phyloP scores from a whole-genome alignment of 2,329 filamentous ascomycete species.

The Exophiala dermatitidis region DNA sequence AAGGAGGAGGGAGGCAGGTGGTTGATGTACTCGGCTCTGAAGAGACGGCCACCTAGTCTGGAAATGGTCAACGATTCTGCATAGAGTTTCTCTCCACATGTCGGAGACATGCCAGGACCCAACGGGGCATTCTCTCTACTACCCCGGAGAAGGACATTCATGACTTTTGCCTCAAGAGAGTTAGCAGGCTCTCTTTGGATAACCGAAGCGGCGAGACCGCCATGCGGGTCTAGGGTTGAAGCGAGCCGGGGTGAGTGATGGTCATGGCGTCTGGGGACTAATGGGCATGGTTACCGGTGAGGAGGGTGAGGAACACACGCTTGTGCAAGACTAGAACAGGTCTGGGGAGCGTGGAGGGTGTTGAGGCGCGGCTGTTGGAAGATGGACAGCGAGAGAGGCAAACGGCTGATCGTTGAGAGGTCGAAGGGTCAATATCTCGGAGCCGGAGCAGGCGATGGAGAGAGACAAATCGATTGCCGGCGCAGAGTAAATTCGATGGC shows the following conservation, averaged over 20 bases:
- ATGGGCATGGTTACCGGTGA: not conserved
- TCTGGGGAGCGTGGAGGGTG: not conserved
- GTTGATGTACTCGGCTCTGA: conserved; percentile 10
- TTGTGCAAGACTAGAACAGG: not conserved
- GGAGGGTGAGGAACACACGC: not conserved
- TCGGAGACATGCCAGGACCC: too few species aligned
- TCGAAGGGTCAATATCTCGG: not conserved
- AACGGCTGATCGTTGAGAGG: not conserved
- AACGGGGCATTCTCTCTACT: too few species aligned
- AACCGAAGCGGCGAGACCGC: not conserved
- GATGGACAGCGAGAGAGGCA: not conserved
- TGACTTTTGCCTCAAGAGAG: not conserved
- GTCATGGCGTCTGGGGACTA: conserved; percentile 5
- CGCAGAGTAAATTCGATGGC: too few species aligned
- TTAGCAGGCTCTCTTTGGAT: not conserved
- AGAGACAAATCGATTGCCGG: too few species aligned
- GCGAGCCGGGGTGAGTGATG: not conserved
- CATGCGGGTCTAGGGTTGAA: not conserved
- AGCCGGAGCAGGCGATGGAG: too few species aligned
- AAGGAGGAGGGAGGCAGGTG: not conserved
- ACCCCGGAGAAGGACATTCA: not conserved
- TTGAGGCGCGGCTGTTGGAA: not conserved
- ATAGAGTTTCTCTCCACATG: too few species aligned
- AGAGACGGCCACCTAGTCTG: too few species aligned
- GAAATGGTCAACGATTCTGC: too few species aligned